phyloP scores from a whole-genome alignment of 2,329 filamentous ascomycete species.

The Parascedosporium putredinis region DNA sequence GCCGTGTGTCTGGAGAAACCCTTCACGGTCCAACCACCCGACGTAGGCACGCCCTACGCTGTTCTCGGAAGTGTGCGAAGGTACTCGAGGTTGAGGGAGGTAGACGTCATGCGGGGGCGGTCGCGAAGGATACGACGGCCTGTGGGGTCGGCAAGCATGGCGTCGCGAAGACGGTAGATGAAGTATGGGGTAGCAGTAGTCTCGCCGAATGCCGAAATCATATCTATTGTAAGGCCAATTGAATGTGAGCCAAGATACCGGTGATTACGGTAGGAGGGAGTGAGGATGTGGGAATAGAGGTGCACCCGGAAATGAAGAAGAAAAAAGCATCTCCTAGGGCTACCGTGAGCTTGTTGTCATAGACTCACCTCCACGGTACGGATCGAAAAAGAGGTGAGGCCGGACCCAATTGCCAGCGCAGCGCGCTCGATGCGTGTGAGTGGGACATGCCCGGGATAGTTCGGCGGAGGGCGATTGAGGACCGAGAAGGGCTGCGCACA shows the following conservation, averaged over 20 bases:
- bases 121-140: slow-evolving; percentile 87
- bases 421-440: slow-evolving; percentile 68
- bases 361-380: slow-evolving; percentile 60
- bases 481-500: slow-evolving; percentile 54
- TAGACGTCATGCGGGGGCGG: slow-evolving; percentile 76
- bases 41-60: slow-evolving; percentile 76
- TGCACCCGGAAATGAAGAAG: neutral
- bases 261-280: too few relatives aligned
- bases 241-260: too few relatives aligned
- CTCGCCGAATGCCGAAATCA: slow-evolving; percentile 91
- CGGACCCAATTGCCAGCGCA: slow-evolving; percentile 56
- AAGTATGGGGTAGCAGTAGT: slow-evolving; percentile 92
- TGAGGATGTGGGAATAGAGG: neutral
- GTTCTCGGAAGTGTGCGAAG: slow-evolving; percentile 60
- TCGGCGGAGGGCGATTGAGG: slow-evolving; percentile 73
- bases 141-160: slow-evolving; percentile 76
- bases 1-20: slow-evolving; percentile 86
- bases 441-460: slow-evolving; percentile 87
- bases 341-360: too few relatives aligned
- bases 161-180: slow-evolving; percentile 79
- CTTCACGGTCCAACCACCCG: slow-evolving; percentile 86
- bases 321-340: neutral
- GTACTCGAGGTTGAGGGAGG: slow-evolving; percentile 53
- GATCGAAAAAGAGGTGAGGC: slow-evolving; percentile 59
- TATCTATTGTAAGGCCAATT: slow-evolving; percentile 43